A percentile compares a stretch with the other conserved stretches of the same genome.
phyloP scores from a whole-genome alignment of 2,329 filamentous ascomycete species.

The Camillea tinctor region DNA sequence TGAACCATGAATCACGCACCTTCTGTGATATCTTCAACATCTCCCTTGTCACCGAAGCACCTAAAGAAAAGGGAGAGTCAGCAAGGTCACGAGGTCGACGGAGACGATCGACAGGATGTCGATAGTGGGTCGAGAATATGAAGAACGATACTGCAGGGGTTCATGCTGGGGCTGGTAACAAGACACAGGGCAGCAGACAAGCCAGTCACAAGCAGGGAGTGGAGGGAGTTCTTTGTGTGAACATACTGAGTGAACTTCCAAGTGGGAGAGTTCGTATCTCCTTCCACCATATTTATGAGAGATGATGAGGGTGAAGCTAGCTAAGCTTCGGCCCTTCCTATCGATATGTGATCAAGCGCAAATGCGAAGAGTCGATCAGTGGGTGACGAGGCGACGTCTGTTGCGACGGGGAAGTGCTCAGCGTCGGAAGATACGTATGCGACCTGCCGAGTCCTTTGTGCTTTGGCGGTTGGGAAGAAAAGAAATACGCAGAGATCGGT shows the following conservation, averaged over 20 bases:
- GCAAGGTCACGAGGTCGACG: slow-evolving; percentile 4
- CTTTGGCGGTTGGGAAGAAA: slow-evolving; percentile 7
- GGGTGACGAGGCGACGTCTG: slow-evolving; percentile 4
- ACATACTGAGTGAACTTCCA: slow-evolving; percentile 99
- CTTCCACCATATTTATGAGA: slow-evolving; percentile 83
- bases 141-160: not conserved
- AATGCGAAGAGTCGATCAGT: slow-evolving; percentile 2
- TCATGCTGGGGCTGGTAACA: not conserved
- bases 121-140: not conserved
- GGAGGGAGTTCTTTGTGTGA: slow-evolving; percentile 11
- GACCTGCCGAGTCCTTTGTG: slow-evolving; percentile 11
- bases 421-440: slow-evolving; percentile 10
- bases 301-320: slow-evolving; percentile 21
- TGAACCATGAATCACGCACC: slow-evolving; percentile 50
- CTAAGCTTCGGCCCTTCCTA: slow-evolving; percentile 19
- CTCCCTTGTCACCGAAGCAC: slow-evolving; percentile 99
- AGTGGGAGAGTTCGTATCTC: slow-evolving; percentile 88
- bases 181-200: not conserved
- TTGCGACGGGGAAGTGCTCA: slow-evolving; percentile 12
- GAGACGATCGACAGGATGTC: slow-evolving; percentile 10
- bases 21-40: slow-evolving; percentile 98
- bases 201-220: not conserved
- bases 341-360: not conserved
- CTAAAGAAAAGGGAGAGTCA: slow-evolving; percentile 48
- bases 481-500: slow-evolving; percentile 4